Base-by-base conservation (phyloP, 2,329 filamentous ascomycete genomes). In the Tetracladium maxilliforme region DNA sequence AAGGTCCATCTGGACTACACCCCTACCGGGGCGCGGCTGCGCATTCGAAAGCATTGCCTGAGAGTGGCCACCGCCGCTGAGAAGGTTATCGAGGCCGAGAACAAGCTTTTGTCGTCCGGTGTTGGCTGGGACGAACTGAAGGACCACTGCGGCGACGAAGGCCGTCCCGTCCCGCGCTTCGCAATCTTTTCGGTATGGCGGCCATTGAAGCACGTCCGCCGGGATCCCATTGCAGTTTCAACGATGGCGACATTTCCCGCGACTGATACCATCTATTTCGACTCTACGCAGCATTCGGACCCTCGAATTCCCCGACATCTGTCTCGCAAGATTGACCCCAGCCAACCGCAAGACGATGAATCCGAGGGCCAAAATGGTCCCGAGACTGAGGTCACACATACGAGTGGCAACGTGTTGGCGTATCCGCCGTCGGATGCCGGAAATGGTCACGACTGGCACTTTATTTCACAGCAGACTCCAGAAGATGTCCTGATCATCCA, bases 1-100 rank as follows among this genome's bases (percentile, higher is more conserved):
- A 43, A 43, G 30, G 35, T 42, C 14, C 43, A 44, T 22, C 26
- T 41, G 9, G 42, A 47, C 30, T 44, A 39, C 24, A 30, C 42
- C 4, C 38, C 42, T 19, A 31, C 28, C 13, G 42, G 39, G 4
- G 42, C 42, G 3, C 27, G 41, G 12, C 33, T 27, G 5, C 42
- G 42, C 30, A 21, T 45, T 14, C 31, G 41, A 11, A 36, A 39
- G 12, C 42, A 38, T 28, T 39, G 43, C 27, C 32, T 33, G 3
- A 32, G 25, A 11, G 31, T 38, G 20, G 30, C 35, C 4, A 30
- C 28, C 5, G 30, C 25, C 8, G 31, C 39, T 2, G 28, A 27
- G 10, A 26, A 32, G 6, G 33, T 45, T 28, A 41, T 44, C 24
- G 19, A 22, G 7, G 39, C 36, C 14, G 41, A 44, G 29, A 29